Evolutionary conservation across 129 eudicot genomes (phyloP).

Genomic region (Helichrysum umbraculigerum): DNA sequence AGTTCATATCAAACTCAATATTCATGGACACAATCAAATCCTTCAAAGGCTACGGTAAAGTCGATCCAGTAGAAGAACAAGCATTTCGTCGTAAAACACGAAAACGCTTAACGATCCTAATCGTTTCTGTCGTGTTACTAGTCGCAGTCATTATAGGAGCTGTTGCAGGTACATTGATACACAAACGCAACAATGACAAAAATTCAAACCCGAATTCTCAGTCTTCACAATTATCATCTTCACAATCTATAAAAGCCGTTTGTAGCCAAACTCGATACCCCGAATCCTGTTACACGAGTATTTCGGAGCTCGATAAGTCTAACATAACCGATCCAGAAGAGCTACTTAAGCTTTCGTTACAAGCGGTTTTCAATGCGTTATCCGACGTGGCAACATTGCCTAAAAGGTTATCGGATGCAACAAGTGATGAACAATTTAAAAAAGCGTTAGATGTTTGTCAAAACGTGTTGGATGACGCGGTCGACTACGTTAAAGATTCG

Average conservation of each 20-base stretch:
- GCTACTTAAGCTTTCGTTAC: slow-evolving; percentile 53
- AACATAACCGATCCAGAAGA: slow-evolving; percentile 57
- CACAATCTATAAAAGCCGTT: slow-evolving; percentile 54
- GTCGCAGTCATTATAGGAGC: slow-evolving; percentile 52
- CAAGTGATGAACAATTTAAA: slow-evolving; percentile 17
- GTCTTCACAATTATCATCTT: slow-evolving; percentile 28
- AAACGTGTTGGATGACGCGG: slow-evolving; percentile 56
- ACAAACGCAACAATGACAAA: slow-evolving; percentile 30
- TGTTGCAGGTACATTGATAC: slow-evolving; percentile 57
- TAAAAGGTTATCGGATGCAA: background rate
- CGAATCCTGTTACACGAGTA: slow-evolving; percentile 55
- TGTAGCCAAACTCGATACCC: slow-evolving; percentile 64
- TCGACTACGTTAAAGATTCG: slow-evolving; percentile 52
- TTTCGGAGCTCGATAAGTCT: slow-evolving; percentile 35
- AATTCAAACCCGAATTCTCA: background rate
- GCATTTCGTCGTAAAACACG: slow-evolving; percentile 69
- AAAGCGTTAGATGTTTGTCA: slow-evolving; percentile 50
- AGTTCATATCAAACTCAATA: slow-evolving; percentile 15
- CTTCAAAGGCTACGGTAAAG: slow-evolving; percentile 88
- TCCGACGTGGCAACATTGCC: slow-evolving; percentile 32
- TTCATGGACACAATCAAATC: slow-evolving; percentile 67
- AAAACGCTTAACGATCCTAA: slow-evolving; percentile 57
- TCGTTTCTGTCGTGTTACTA: slow-evolving; percentile 47
- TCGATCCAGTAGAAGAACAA: slow-evolving; percentile 56
- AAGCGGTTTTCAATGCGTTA: slow-evolving; percentile 38